A percentile compares a stretch with the other conserved stretches of the same genome.
phyloP scores from a whole-genome alignment of 805 yeast genomes.

The Jamesozyma hellenica region DNA sequence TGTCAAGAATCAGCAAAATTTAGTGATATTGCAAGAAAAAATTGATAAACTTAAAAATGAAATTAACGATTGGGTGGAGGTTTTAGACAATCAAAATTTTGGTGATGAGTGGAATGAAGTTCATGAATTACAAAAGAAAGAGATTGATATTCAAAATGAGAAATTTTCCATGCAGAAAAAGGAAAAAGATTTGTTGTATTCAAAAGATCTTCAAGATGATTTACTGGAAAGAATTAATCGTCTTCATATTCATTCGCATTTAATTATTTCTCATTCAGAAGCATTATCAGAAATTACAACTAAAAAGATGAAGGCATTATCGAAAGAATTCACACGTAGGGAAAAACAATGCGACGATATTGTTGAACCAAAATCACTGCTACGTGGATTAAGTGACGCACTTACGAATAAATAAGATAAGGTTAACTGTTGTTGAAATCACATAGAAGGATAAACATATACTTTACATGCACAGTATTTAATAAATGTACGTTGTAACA shows the following conservation, averaged over 20 bases:
- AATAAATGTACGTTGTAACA: slow-evolving; percentile 1
- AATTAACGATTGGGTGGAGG: slow-evolving; percentile 20
- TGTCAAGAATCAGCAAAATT: slow-evolving; percentile 21
- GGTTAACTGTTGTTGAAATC: not conserved
- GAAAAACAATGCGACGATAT: slow-evolving; percentile 1
- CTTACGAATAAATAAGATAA: slow-evolving; percentile 4
- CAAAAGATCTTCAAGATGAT: slow-evolving; percentile 7
- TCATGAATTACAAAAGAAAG: not conserved
- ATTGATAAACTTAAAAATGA: slow-evolving; percentile 19
- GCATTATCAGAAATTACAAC: slow-evolving; percentile 13
- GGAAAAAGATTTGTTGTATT: not conserved
- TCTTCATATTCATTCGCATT: slow-evolving; percentile 17
- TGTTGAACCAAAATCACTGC: slow-evolving; percentile 10
- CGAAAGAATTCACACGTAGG: slow-evolving; percentile 9
- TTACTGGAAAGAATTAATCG: slow-evolving; percentile 13
- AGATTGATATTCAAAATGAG: not conserved
- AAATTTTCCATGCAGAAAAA: not conserved
- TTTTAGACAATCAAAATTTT: slow-evolving; percentile 13
- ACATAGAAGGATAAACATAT: no score
- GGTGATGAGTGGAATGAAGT: slow-evolving; percentile 13
- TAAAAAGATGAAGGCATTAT: slow-evolving; percentile 12
- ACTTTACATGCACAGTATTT: no score
- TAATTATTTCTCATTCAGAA: slow-evolving; percentile 17
- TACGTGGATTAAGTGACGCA: slow-evolving; percentile 20
- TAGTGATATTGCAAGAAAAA: slow-evolving; percentile 15